Conservation (phyloP, 169 alveolate species). For the Plasmodium gonderi region DNA sequence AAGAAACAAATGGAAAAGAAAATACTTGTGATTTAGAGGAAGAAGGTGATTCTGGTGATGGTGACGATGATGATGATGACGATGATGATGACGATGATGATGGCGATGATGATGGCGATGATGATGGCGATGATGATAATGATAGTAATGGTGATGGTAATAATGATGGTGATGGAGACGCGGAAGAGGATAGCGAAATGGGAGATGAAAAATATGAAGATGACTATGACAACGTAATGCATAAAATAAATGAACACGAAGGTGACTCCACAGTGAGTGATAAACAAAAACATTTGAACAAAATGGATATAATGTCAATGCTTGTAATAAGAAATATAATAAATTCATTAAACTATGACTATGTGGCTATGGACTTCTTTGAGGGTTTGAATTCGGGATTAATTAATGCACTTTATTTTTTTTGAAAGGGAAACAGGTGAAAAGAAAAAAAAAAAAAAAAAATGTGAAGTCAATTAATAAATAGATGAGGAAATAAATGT, state of each 20-base stretch:
- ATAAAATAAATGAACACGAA: background rate
- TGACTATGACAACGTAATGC: background rate
- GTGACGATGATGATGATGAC: too few relatives aligned
- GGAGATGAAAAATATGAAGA: background rate
- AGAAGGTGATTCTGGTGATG: background rate
- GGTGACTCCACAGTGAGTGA: background rate
- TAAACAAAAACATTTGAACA: background rate
- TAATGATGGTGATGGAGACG: background rate
- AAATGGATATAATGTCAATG: background rate
- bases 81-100: background rate
- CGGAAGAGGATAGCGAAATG: background rate
- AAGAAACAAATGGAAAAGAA: background rate
- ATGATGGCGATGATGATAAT: background rate
- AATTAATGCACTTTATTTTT: background rate
- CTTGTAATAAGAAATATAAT: background rate
- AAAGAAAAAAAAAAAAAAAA: background rate
- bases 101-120: background rate
- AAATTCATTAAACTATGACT: conserved; percentile 8
- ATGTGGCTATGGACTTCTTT: background rate
- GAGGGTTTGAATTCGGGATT: background rate
- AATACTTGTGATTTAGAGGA: background rate
- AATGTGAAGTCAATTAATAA: background rate
- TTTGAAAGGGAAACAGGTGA: background rate
- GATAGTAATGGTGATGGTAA: background rate
- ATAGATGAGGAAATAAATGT: background rate